Percentiles rank a stretch among this genome's conserved stretches.
Conservation (phyloP, 306 rosid species). For the Malus domestica region ASM211411v1 NC_041790.1:33938501-33939000, state of each 20-base stretch:
- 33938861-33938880: background rate
- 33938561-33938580: background rate
- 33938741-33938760: slow-evolving; percentile 36
- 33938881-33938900: background rate
- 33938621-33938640: slow-evolving; percentile 27
- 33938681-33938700: background rate
- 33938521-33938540: background rate
- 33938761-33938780: slow-evolving; percentile 14
- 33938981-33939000: too few species aligned
- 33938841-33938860: background rate
- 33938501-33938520: background rate
- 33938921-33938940: background rate
- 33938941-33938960: too few species aligned
- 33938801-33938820: background rate
- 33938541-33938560: background rate
- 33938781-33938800: background rate
- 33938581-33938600: background rate
- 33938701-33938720: slow-evolving; percentile 34
- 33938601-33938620: background rate
- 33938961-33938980: too few species aligned
- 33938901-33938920: background rate
- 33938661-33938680: background rate
- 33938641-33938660: background rate
- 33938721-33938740: slow-evolving; percentile 12
- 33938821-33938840: background rate